phyloP scores from a whole-genome alignment of 257 asterid species.

The Solanum paucissectum region DNA sequence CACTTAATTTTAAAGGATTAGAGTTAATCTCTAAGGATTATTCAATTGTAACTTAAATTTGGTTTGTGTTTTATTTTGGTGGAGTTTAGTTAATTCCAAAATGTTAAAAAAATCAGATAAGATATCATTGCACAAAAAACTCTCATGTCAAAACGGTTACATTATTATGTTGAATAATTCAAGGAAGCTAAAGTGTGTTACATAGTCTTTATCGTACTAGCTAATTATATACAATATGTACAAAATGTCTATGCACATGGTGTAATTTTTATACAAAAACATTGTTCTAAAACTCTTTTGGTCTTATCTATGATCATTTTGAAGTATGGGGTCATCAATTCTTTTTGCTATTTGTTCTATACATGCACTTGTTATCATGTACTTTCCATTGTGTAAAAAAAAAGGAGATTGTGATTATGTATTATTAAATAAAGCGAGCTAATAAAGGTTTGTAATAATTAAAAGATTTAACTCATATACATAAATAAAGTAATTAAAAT shows the following conservation, averaged over 20 bases:
- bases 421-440: neutral
- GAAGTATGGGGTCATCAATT: neutral
- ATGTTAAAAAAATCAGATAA: neutral
- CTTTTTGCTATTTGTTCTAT: neutral
- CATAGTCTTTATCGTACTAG: neutral
- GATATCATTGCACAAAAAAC: slow-evolving; percentile 9
- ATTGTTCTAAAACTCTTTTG: neutral
- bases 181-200: neutral
- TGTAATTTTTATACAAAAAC: neutral
- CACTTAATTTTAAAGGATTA: no score
- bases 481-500: no score
- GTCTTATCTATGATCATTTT: neutral
- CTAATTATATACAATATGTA: neutral
- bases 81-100: neutral
- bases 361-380: neutral
- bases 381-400: neutral
- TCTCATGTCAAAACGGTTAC: neutral
- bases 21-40: neutral
- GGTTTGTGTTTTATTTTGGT: no score
- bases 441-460: neutral
- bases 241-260: neutral
- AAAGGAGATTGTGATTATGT: neutral
- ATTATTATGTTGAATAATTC: neutral
- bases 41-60: no score
- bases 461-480: neutral